Base-by-base conservation (phyloP, 805 yeast species). In the Ogataea glucozyma region DNA sequence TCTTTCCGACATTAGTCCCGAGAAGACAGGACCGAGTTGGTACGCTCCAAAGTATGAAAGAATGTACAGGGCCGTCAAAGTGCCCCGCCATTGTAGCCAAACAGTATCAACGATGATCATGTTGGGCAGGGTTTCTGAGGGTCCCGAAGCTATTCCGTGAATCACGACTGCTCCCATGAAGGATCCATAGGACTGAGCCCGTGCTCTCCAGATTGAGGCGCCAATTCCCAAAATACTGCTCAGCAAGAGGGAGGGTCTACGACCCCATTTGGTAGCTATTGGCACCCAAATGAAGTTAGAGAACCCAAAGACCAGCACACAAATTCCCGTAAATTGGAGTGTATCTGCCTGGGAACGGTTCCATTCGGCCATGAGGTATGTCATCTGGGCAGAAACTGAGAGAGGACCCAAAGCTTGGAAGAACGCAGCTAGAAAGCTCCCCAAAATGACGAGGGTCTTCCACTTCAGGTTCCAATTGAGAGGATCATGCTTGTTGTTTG, bases 201-300 rank as follows among this genome's bases (percentile, higher is more conserved):
- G 38, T n/a, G 52, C 52, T 31, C 52, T 38, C 52, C 52, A 48
- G 9, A 48, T 45, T 10, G 43, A 42, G 4, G 52, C 52, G 27
- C 44, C 52, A 22, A 45, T 48, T 31, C 52, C 52, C 29, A 48
- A 30, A 16, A 48, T 11, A 37, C 47, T 45, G 30, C 47, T 41
- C 16, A 45, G 20, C 4, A 48, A 17, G 14, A 48, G 26, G 4
- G 49, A 45, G 10, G 49, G 49, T 29, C 49, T 39, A 34, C 52
- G 39, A 11, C 52, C 47, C 47, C 47, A 43, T 39, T 35, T 43
- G 26, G 47, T 43, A 9, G 47, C 47, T 17, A 43, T 39, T 6
- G 52, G 52, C 21, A 48, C 52, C 52, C 52, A 48, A 10, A 48
- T 48, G 21, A 48, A 48, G 26, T 48, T 48, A 4, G 52, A 48